Base-by-base conservation (phyloP, 2,329 filamentous ascomycete species). In the Fonsecaea pedrosoi region DNA sequence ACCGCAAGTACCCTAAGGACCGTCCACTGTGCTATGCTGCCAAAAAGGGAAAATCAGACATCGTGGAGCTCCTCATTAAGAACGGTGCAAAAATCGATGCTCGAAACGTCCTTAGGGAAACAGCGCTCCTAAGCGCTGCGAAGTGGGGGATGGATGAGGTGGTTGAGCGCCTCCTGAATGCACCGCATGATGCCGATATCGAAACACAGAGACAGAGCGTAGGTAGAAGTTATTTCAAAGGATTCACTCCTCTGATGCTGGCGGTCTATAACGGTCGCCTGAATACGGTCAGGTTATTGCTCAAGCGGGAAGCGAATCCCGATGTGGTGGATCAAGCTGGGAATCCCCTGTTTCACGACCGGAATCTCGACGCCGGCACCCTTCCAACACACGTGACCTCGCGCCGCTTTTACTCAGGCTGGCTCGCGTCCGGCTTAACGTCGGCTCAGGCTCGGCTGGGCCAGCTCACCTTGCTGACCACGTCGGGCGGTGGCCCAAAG, bases 161-260 rank as follows among this genome's bases (percentile, higher is more conserved):
- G 10, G 37, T 59, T 32, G 13, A 59, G 38, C 10, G 18, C 12
- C 55, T 59, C 6, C 25, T 59, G 10, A 59, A 59, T 13, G 34
- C 32, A 8, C 55, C 30, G 13, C 32, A 56, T 35, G 1, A 59
- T 18, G 55, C 55, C 38, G 35, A 59, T 42, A 59, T 59, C 55
- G 55, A 59, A 59, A 35, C 40, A 13, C 55, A n/a, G 40, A 59
- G 55, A 35, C 18, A 18, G 21, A n/a, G 25, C 25, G 25, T 3
- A 25, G 25, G 32, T n/a, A 45, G 1, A 21, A 35, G 15, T 45
- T 15, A 59, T 9, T n/a, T 34, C 55, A 40, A 59, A 59, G 55
- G 55, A 13, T 59, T 40, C 30, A 59, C 55, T 25, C 55, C 55
- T 21, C 21, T 59, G 35, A 59, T 59, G 55, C 8, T 59, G 34